A percentile compares a stretch with the other conserved stretches of the same genome.
phyloP scores from a whole-genome alignment of 2,329 filamentous ascomycete genomes.

The Emergomyces orientalis region DNA sequence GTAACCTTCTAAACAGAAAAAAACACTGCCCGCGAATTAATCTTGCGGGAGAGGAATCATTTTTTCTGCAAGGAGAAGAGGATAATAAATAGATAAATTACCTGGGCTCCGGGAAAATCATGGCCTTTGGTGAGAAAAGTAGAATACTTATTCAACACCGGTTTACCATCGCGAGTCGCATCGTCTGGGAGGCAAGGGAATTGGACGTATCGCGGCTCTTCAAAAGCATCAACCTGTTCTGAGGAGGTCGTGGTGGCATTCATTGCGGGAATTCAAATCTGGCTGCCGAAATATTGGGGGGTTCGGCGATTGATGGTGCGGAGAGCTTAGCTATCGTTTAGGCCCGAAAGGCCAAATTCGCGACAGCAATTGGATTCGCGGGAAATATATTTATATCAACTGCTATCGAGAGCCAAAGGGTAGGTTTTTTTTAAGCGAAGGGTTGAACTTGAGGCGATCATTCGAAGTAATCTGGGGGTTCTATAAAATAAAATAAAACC shows the following conservation, averaged over 20 bases:
- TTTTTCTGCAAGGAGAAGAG: neutral
- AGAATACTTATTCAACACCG: slow-evolving; percentile 77
- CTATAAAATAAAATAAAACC: neutral
- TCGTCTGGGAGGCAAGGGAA: slow-evolving; percentile 48
- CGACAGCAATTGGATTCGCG: neutral
- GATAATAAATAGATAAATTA: slow-evolving; percentile 27
- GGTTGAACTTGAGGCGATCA: neutral
- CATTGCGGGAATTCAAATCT: neutral
- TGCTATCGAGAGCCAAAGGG: neutral
- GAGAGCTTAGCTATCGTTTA: neutral
- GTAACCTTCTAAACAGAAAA: slow-evolving; percentile 8
- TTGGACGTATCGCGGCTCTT: slow-evolving; percentile 46
- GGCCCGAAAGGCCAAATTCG: neutral
- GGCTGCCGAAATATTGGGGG: neutral
- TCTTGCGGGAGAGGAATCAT: neutral
- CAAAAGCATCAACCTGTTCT: slow-evolving; percentile 11
- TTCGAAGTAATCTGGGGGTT: neutral
- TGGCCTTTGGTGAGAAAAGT: slow-evolving; percentile 70
- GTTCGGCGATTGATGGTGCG: neutral
- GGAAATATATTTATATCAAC: neutral
- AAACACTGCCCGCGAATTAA: neutral
- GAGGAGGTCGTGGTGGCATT: neutral
- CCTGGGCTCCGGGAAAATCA: slow-evolving; percentile 87
- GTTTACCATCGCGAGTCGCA: slow-evolving; percentile 48
- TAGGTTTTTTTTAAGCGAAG: neutral